phyloP scores from a whole-genome alignment of 108 stramenopile species.

The Aureococcus anophagefferens region DNA sequence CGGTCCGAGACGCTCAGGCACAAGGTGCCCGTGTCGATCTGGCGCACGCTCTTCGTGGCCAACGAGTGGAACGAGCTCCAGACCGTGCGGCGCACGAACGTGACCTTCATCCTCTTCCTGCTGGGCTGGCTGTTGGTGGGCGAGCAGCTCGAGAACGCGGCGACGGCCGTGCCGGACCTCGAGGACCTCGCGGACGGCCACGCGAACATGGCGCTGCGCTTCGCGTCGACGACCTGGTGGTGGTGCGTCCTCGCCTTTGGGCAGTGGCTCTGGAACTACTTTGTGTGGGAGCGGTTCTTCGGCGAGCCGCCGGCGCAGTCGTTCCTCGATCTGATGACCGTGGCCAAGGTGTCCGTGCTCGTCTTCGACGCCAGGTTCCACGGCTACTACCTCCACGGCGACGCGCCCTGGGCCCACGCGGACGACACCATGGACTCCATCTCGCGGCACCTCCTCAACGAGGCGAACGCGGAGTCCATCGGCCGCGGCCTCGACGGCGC shows the following conservation, averaged over 20 bases:
- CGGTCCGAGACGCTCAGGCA: background rate
- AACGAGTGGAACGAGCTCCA: conserved; percentile 66
- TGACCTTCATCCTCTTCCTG: conserved; percentile 42
- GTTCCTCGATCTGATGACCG: conserved; percentile 62
- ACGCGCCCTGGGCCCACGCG: conserved; percentile 57
- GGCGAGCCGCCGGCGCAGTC: conserved; percentile 45
- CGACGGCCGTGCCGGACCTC: conserved; percentile 47
- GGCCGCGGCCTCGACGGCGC: conserved; percentile 51
- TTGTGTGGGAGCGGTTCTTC: conserved; percentile 54
- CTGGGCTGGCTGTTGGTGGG: conserved; percentile 51
- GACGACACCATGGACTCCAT: conserved; percentile 59
- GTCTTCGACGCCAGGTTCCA: conserved; percentile 52
- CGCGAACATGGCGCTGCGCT: conserved; percentile 57
- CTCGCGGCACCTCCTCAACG: conserved; percentile 50
- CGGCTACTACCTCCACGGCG: conserved; percentile 69
- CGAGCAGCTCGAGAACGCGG: conserved; percentile 45
- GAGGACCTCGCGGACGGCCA: conserved; percentile 30
- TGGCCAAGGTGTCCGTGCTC: conserved; percentile 62
- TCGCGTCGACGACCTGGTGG: conserved; percentile 55
- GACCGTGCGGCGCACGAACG: conserved; percentile 37
- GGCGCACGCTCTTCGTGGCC: conserved; percentile 53
- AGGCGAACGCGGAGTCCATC: conserved; percentile 44
- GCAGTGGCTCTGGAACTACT: conserved; percentile 53
- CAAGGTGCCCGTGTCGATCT: conserved; percentile 31
- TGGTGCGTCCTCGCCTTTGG: conserved; percentile 34